These are phyloP conservation scores for Thyridium curvatum DNA, from an alignment of 2,329 filamentous ascomycete genomes.

Conservation along the genomic window DNA sequence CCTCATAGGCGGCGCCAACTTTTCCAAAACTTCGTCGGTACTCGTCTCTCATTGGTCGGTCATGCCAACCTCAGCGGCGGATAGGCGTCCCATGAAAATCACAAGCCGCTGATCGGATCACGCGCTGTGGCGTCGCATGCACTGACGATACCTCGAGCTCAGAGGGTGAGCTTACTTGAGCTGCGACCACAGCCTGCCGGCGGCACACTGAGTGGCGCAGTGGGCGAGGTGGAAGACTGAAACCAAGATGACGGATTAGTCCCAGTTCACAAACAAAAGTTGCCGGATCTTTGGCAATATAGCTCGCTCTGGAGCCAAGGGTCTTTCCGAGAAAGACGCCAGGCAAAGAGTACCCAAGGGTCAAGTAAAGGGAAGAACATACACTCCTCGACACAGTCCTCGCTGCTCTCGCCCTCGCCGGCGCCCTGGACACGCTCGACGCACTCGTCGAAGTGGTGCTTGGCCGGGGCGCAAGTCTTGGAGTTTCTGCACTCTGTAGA, in stretches of 20 bases:
- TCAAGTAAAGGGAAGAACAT: constrained; percentile 32
- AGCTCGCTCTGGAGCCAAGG: too few relatives aligned
- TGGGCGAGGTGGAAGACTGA: constrained; percentile 98
- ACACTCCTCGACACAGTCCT: constrained; percentile 99
- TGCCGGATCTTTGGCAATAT: too few relatives aligned
- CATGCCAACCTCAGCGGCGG: too few relatives aligned
- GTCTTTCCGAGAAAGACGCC: constrained; percentile 1
- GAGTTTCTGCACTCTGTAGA: constrained; percentile 81
- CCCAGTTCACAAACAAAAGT: neutral
- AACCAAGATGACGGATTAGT: neutral
- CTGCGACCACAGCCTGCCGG: constrained; percentile 88
- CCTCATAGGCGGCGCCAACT: too few relatives aligned
- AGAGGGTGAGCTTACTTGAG: constrained; percentile 66
- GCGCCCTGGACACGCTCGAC: constrained; percentile 78
- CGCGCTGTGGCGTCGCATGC: too few relatives aligned
- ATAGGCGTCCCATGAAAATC: too few relatives aligned
- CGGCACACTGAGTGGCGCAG: constrained; percentile 88
- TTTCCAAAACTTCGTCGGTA: too few relatives aligned
- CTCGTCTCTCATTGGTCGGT: too few relatives aligned
- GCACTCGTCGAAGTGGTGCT: constrained; percentile 98
- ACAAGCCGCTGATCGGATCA: too few relatives aligned
- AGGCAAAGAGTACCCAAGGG: neutral
- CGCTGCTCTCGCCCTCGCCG: constrained; percentile 65
- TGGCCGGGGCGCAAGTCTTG: constrained; percentile 74
- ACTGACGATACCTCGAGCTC: neutral